phyloP scores from a whole-genome alignment of 495 filamentous ascomycete species.

The Penicillium daleae region DNA sequence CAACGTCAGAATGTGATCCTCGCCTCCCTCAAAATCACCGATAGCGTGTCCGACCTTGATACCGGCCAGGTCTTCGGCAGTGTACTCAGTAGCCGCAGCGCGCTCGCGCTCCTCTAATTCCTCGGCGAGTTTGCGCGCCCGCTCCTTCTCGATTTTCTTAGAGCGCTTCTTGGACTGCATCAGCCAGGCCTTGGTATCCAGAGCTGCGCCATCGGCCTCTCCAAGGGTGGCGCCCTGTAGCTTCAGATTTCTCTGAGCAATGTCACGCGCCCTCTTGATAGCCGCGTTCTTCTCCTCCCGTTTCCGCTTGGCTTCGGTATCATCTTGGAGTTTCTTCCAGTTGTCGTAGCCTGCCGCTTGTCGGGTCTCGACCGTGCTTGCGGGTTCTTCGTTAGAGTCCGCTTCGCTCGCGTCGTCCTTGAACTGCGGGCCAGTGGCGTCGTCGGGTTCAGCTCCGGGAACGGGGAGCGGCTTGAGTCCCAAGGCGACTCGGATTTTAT shows the following conservation, averaged over 20 bases:
- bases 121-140: constrained; percentile 69
- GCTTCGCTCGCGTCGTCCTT: constrained; percentile 55
- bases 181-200: constrained; percentile 86
- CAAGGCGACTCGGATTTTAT: constrained; percentile 85
- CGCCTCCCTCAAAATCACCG: constrained; percentile 70
- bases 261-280: constrained; percentile 87
- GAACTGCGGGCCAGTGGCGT: constrained; percentile 59
- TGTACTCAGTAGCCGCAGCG: constrained; percentile 61
- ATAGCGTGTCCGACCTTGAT: constrained; percentile 90
- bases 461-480: constrained; percentile 91
- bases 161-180: constrained; percentile 84
- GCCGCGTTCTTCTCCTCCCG: constrained; percentile 77
- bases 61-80: constrained; percentile 80
- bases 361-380: constrained; percentile 78
- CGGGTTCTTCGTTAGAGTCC: constrained; percentile 64
- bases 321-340: constrained; percentile 67
- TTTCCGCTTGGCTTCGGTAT: constrained; percentile 66
- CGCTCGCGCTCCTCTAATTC: constrained; percentile 71
- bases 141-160: constrained; percentile 82
- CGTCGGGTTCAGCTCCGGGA: constrained; percentile 55
- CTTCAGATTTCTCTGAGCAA: constrained; percentile 70
- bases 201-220: constrained; percentile 60
- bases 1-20: constrained; percentile 85
- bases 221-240: constrained; percentile 82
- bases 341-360: constrained; percentile 77